phyloP scores from a whole-genome alignment of 768 basidiomycete species.

The Tylopilus sp. region DNA sequence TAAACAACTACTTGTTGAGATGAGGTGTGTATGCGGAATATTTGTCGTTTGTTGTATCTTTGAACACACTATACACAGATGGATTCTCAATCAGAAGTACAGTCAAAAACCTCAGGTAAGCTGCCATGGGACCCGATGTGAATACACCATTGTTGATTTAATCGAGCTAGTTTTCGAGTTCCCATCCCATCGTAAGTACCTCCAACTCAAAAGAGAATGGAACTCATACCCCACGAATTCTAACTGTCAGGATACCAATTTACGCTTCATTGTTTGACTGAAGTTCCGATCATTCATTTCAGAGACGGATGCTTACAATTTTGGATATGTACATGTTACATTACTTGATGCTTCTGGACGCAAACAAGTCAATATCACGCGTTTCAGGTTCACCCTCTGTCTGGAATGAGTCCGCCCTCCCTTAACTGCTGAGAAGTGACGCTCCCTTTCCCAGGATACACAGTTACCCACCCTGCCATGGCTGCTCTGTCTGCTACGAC shows the following conservation, averaged over 20 bases:
- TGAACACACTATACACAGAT: conserved; percentile 21
- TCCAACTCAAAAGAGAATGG: background rate
- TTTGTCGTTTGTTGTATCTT: background rate
- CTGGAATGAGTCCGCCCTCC: no score
- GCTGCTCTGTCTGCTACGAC: conserved; percentile 5
- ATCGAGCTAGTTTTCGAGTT: conserved; percentile 36
- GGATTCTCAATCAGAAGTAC: conserved; percentile 44
- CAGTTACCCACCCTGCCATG: background rate
- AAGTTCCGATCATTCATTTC: background rate
- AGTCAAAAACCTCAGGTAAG: conserved; percentile 54
- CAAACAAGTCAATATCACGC: background rate
- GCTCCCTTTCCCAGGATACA: no score
- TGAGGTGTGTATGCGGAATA: conserved; percentile 36
- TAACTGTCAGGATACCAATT: conserved; percentile 24
- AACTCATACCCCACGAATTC: background rate
- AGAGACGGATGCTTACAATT: background rate
- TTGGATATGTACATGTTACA: conserved; percentile 20
- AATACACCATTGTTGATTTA: conserved; percentile 6
- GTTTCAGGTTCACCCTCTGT: background rate
- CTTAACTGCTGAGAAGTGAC: no score
- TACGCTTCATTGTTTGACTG: conserved; percentile 29
- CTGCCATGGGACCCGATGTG: background rate
- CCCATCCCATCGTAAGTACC: conserved; percentile 41
- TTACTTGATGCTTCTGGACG: conserved; percentile 25
- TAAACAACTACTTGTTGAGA: conserved; percentile 42